Base-by-base conservation (phyloP, 106 monocot genomes). In the Narthecium ossifragum region DNA sequence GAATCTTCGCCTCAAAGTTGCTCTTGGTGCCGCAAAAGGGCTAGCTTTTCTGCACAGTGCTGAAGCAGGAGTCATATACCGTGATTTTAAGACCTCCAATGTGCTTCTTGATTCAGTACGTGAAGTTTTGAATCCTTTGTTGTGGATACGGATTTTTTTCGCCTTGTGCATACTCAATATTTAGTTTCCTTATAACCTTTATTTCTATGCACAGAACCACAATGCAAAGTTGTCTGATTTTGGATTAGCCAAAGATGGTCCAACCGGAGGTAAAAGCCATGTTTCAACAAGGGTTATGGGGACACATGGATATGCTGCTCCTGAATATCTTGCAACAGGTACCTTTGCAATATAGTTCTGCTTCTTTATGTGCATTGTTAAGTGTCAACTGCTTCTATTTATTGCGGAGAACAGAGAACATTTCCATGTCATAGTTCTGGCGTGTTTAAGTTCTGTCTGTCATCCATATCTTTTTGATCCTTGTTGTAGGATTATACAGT, bases 11-110 rank as follows among this genome's bases (percentile, higher is more conserved):
- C 77, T 94, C 86, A 80, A 75, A 57, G 72, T 94, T 64, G 94
- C 89, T 23, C 83, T 86, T 11, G 85, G 89, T 54, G 85, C 94
- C 39, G 94, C 94, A 14, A 83, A 63, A 71, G 94, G 89, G 56
- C 90, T 94, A 2, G 89, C 94, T 21, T 94, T 80, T 73, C 80
- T 94, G 31, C 94, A 94, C 31, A 63, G 78, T 40, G 46, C 77
- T 8, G 68, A 78, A 10, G 62, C 73, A 28, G 74, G 72, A 62
- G 89, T 94, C 39, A 94, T 94, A 36, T 94, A 94, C 58, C 94
- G 94, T 33, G 94, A 94, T 75, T 94, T 94, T 60, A 94, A 94
- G 75, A 69, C 86, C 24, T 88, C 88, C 13, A 84, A 88, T 53
- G 57, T 88, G 8, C 88, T 88, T 26, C 80, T 88, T 51, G 88